These are phyloP conservation scores for Panaeolus cyanescens DNA, from an alignment of 768 basidiomycete species.

Conservation along the genomic window DNA sequence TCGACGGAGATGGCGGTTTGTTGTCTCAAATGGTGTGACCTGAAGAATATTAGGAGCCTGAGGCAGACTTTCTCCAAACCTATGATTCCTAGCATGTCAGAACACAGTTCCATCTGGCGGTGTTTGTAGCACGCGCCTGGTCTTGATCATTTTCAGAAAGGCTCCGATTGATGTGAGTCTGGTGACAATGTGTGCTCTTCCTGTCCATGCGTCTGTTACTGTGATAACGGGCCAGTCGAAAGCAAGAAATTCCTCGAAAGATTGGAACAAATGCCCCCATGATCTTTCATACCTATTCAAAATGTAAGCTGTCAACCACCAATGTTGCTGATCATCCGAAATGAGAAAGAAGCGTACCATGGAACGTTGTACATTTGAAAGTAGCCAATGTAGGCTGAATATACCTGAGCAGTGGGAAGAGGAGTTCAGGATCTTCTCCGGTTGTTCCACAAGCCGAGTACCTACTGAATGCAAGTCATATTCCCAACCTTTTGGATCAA, in stretches of 20 bases:
- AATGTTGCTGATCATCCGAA: conserved; percentile 2
- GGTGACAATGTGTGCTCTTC: conserved; percentile 80
- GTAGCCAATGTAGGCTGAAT: conserved; percentile 78
- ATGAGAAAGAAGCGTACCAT: conserved; percentile 45
- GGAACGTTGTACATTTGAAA: conserved; percentile 71
- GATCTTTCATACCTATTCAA: conserved; percentile 70
- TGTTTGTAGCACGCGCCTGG: conserved; percentile 45
- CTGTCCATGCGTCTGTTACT: conserved; percentile 72
- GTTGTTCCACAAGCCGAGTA: background rate
- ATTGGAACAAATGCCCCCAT: conserved; percentile 78
- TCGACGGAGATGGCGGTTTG: conserved; percentile 68
- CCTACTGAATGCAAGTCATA: conserved; percentile 79
- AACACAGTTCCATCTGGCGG: background rate
- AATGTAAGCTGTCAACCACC: conserved; percentile 4
- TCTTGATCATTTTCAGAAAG: conserved; percentile 86
- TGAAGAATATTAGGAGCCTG: conserved; percentile 72
- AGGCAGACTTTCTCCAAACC: conserved; percentile 78
- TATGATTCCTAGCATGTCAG: conserved; percentile 20
- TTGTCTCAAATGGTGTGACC: conserved; percentile 68
- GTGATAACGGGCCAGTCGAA: conserved; percentile 86
- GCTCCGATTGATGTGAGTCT: conserved; percentile 68
- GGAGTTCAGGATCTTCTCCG: background rate
- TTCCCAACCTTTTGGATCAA: conserved; percentile 78
- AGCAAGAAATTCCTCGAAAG: conserved; percentile 76
- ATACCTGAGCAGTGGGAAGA: conserved; percentile 37